phyloP scores from a whole-genome alignment of 1,139 yeast genomes.

The Zygosaccharomyces sapae region DNA sequence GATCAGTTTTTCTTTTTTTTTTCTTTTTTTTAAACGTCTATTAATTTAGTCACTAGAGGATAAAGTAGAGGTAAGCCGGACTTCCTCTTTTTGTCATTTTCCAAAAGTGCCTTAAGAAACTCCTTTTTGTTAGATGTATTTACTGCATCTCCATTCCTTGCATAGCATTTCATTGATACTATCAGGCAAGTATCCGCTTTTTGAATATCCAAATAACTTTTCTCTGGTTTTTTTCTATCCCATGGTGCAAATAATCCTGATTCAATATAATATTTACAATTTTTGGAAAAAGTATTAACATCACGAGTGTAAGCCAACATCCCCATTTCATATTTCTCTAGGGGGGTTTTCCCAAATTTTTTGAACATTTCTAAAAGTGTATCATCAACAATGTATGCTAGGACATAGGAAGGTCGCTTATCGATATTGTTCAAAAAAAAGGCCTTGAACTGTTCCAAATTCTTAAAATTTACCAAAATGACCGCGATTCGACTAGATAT shows the following conservation, averaged over 20 bases:
- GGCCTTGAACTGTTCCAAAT: constrained; percentile 21
- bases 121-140: constrained; percentile 7
- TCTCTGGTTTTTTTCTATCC: constrained; percentile 1
- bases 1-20: background rate
- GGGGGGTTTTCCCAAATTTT: constrained; percentile 1
- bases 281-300: constrained; percentile 9
- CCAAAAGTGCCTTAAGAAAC: background rate
- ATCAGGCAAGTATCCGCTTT: constrained; percentile 21
- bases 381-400: constrained; percentile 26
- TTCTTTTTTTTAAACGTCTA: background rate
- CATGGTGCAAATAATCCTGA: constrained; percentile 13
- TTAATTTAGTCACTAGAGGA: background rate
- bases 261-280: constrained; percentile 12
- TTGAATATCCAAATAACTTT: constrained; percentile 8
- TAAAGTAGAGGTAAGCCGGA: constrained; percentile 5
- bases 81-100: constrained; percentile 3
- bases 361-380: constrained; percentile 14
- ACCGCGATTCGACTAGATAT: constrained; percentile 16
- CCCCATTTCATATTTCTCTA: background rate
- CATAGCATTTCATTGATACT: constrained; percentile 10
- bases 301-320: constrained; percentile 7
- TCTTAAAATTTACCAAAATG: constrained; percentile 16
- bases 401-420: constrained; percentile 16
- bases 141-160: constrained; percentile 1
- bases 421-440: constrained; percentile 22